Conservation (phyloP, 2,329 filamentous ascomycete species). For the Beauveria australis region DNA sequence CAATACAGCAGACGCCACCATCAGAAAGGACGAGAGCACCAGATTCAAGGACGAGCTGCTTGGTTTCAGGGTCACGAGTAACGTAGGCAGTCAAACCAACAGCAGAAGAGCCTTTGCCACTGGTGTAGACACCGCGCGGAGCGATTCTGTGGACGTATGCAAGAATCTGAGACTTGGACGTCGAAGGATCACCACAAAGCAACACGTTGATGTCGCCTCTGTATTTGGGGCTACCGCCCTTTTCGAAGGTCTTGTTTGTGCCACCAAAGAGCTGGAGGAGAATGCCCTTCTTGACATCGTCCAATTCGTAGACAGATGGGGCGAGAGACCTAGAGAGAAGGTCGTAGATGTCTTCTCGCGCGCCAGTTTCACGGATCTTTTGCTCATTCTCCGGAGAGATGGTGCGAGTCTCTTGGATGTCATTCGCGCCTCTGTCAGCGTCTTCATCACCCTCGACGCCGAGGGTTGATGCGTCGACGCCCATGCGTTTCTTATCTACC, state of each 20-base stretch:
- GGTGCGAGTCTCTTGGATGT: constrained; percentile 75
- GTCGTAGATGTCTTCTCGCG: constrained; percentile 83
- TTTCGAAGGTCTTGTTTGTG: constrained; percentile 96
- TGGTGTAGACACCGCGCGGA: constrained; percentile 76
- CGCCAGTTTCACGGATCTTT: constrained; percentile 74
- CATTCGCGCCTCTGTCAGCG: constrained; percentile 56
- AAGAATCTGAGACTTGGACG: constrained; percentile 88
- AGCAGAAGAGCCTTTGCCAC: constrained; percentile 71
- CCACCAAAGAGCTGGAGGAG: constrained; percentile 93
- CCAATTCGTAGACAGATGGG: constrained; percentile 94
- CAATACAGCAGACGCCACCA: constrained; percentile 76
- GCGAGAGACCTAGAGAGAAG: constrained; percentile 83
- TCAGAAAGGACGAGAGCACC: constrained; percentile 73
- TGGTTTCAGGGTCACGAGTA: constrained; percentile 70
- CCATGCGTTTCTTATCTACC: constrained; percentile 89
- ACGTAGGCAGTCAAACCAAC: constrained; percentile 77
- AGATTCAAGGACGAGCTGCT: constrained; percentile 72
- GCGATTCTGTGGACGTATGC: constrained; percentile 97
- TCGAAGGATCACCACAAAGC: constrained; percentile 94
- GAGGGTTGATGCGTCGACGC: constrained; percentile 81
- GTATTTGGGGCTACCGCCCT: constrained; percentile 91
- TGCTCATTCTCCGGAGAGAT: constrained; percentile 80
- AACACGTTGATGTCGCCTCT: constrained; percentile 96
- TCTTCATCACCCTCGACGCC: constrained; percentile 69
- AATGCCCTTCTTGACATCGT: constrained; percentile 98